Base-by-base conservation (phyloP, 129 eudicot species). In the Centrapalus pauciflorus region DNA sequence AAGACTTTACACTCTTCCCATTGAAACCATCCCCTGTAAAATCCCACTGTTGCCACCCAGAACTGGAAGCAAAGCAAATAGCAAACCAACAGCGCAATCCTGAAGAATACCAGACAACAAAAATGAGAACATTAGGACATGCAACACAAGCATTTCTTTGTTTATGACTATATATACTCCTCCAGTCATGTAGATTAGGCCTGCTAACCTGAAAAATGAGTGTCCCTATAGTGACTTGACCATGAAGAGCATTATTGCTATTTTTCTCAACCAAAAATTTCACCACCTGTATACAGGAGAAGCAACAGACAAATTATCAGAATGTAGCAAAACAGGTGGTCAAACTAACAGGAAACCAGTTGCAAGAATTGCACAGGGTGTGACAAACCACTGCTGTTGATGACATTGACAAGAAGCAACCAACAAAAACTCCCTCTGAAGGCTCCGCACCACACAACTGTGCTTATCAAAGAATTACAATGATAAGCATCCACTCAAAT, bases 21-120 rank as follows among this genome's bases (percentile, higher is more conserved):
- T 94, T 61, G 94, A 94, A 40, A 69, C 61, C 79, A 94, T 73
- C 65, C 99, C 99, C 68, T 72, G 87, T 40, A 89, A 76, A 70
- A 84, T 41, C 61, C 99, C 97, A 69, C 96, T 78, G 52, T 78
- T 89, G 35, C 99, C 99, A 64, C 99, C 97, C 70, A 94, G 70
- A 80, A 94, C 95, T 54, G 99, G 99, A 28, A 94, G 97, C 90
- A 94, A 77, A 51, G 97, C 99, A 87, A 94, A 94, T 55, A 94
- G 79, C 58, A 94, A 74, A 38, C 99, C 99, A 76, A 94, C 99
- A 56, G 99, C 99, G 81, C 99, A 94, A 78, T 94, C 99, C 99
- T 94, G 82, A 52, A 81, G 74, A 29, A 68, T 20, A 52, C 54
- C 20, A 76, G 37, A 62, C 7, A 24, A 7, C 27, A 65, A 5